Evolutionary conservation across 345 rosid genomes (phyloP), one percentile per base, ranked within the genome.

Genomic region (Brassica nigra): DNA sequence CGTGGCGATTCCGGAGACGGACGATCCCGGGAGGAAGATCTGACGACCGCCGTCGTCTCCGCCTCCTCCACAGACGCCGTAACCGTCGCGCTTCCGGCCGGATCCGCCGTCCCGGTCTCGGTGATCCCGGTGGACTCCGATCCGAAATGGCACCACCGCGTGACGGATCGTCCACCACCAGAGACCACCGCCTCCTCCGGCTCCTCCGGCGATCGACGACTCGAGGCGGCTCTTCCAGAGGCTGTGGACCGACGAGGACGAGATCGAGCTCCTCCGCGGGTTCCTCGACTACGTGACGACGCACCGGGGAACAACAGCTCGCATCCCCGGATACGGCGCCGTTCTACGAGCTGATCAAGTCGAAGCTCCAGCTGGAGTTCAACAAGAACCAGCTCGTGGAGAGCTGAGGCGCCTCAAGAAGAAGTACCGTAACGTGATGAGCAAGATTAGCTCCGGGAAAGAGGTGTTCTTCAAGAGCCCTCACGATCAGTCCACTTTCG

Each of bases 231-330:
- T 93, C 36, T 95, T 95, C 72, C 99, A 95, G 80, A 87, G 99
- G 68, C 80, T 95, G 29, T 95, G 99, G 99, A 95, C 99, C 0
- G 99, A 95, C 47, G 99, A 93, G 66, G 99, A 95, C 87, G 99
- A 95, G 89, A 95, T 95, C 91, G 95, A 86, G 90, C 93, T 95
- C 44, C 88, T 95, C 14, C 97, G 90, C 79, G 99, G 99, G 7
- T 95, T 95, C 59, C 89, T 90, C 34, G 93, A 93, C 10, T 95
- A 93, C 88, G 80, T 91, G 49, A 55, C 89, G 36, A 85, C 83
- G 64, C 79, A 82, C 8, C 31, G 82, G 12, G 55, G 16, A n/a
- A 90, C 0, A 89, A 86, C 47, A 86, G 74, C 84, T 78, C 86
- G 10, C 89, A 86, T 74, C 99, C 92, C 87, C 89, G 6, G 99